Evolutionary conservation across 345 rosid species (phyloP).

Genomic region (Lepidium sativum): DNA sequence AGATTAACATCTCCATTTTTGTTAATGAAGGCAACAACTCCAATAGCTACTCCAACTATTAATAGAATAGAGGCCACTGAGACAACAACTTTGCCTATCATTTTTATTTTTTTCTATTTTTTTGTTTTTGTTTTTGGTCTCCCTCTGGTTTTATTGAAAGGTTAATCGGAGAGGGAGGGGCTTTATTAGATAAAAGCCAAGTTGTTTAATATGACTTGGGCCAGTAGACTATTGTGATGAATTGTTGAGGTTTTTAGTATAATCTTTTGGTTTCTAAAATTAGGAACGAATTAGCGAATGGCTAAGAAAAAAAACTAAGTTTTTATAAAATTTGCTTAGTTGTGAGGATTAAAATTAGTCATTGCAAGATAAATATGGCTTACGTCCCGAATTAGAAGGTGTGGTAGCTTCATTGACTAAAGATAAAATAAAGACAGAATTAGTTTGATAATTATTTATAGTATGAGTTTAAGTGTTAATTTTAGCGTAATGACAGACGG

Average conservation of each 20-base stretch:
- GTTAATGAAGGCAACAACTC: conserved; percentile 31
- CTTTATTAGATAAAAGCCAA: conserved; percentile 31
- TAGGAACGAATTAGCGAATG: conserved; percentile 12
- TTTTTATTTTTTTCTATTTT: conserved; percentile 9
- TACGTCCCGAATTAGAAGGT: neutral
- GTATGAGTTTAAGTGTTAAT: no score
- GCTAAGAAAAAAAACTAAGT: neutral
- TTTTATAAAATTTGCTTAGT: conserved; percentile 1
- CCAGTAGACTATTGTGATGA: conserved; percentile 10
- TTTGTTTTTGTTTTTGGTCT: conserved; percentile 3
- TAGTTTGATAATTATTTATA: no score
- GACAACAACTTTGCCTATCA: conserved; percentile 34
- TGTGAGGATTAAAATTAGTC: conserved; percentile 19
- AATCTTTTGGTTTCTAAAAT: conserved; percentile 12
- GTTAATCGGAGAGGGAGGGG: conserved; percentile 30
- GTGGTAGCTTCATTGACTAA: conserved; percentile 5
- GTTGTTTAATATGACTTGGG: conserved; percentile 26
- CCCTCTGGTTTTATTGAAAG: conserved; percentile 26
- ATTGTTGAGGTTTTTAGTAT: conserved; percentile 7
- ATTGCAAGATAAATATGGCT: conserved; percentile 5
- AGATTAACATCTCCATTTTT: neutral
- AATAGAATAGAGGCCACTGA: conserved; percentile 43
- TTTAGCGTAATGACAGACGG: no score
- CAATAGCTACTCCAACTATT: conserved; percentile 38
- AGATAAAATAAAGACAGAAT: neutral